phyloP scores from a whole-genome alignment of 371 early-diverging fungal species.

The Saksenaea oblongispora region DNA sequence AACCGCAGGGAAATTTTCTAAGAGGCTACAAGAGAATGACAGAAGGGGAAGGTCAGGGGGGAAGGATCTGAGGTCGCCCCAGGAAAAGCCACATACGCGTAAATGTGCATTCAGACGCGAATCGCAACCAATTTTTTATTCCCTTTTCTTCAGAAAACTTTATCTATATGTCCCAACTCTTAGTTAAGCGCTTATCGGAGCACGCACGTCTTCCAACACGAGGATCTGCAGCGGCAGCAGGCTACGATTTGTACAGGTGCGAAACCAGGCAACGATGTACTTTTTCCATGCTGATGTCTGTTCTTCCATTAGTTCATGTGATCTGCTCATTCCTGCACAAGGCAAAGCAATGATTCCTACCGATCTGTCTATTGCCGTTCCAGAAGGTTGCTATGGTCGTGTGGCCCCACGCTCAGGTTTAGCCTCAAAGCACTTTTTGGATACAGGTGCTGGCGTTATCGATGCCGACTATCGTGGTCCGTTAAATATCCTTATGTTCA shows the following conservation, averaged over 20 bases:
- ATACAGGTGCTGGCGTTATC: constrained; percentile 96
- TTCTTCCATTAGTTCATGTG: constrained; percentile 54
- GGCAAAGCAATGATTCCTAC: constrained; percentile 78
- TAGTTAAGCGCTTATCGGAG: constrained; percentile 61
- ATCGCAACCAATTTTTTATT: not conserved
- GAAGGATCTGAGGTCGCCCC: no score
- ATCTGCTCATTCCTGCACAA: constrained; percentile 71
- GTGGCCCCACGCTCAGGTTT: constrained; percentile 94
- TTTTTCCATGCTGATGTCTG: not conserved
- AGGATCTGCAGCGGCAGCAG: constrained; percentile 85
- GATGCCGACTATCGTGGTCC: constrained; percentile 93
- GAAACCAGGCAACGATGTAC: not conserved
- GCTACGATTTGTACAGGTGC: constrained; percentile 94
- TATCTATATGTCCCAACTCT: constrained; percentile 24
- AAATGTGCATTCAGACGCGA: not conserved
- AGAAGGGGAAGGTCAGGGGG: no score
- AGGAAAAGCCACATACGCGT: no score
- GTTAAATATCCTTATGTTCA: constrained; percentile 88
- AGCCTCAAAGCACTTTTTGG: constrained; percentile 90
- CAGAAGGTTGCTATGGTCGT: constrained; percentile 91
- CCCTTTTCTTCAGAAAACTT: not conserved
- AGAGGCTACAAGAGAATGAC: no score
- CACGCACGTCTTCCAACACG: constrained; percentile 83
- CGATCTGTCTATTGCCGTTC: constrained; percentile 82
- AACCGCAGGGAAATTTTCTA: no score